Evolutionary conservation across 2,329 filamentous ascomycete genomes (phyloP), one percentile per base, ranked within the genome.

Genomic region (Penicillium sp.): DNA sequence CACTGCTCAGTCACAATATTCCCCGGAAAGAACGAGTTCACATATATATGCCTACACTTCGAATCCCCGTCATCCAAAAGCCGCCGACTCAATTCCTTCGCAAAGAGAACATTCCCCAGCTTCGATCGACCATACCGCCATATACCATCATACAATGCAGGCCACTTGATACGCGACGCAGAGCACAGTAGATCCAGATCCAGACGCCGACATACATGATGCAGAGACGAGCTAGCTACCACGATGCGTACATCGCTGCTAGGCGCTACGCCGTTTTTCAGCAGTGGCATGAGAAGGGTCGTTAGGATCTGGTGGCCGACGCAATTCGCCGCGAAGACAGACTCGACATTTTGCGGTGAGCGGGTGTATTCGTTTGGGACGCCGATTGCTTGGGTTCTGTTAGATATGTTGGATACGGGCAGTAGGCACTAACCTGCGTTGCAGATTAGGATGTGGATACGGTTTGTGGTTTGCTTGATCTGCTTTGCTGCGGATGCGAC

Each of bases 281-380:
- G 43, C n/a, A 66, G 54, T 0, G 77, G 74, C 3, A 66, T 66
- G 3, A 84, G 71, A 3, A 82, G 73, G 50, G 78, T 76, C 61
- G 80, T 79, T 0, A 83, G 73, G 2, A 82, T 65, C 13, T 79
- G 75, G 59, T 83, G 79, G 5, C 80, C 80, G 40, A 82, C 71
- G 57, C 83, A 79, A 52, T 75, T 79, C 57, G 81, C 71, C 4
- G 70, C 79, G 58, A 84, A 84, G 6, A 76, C 79, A 31, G 64
- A 59, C 60, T 83, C 81, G 39, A 81, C 63, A 7, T 77, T 76
- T 18, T 82, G 59, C 2, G 62, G 59, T 7, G 65, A 71, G 29
- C 63, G 56, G 21, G 56, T 56, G 51, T 62, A 67, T 24, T 68
- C 43, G 18, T 57, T 45, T 18, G 56, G 50, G 4, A 66, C 54